These are phyloP conservation scores for Linderniella brevidens DNA, from an alignment of 257 asterid genomes.

Conservation along the genomic window DNA sequence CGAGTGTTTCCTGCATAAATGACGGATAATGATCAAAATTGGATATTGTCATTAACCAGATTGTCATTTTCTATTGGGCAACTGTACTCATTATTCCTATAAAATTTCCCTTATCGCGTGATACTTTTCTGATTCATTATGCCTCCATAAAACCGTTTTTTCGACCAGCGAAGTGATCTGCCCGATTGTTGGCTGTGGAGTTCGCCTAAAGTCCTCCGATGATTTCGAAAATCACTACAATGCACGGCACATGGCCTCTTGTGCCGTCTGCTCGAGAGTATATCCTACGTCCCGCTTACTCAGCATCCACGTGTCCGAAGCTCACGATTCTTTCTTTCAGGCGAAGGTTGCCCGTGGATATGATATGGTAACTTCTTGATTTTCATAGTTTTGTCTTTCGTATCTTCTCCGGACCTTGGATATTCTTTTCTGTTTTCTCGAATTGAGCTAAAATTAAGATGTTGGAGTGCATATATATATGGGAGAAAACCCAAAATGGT, in stretches of 20 bases:
- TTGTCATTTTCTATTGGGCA: no score
- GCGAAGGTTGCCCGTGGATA: constrained; percentile 88
- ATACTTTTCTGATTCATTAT: not conserved
- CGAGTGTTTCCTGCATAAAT: not conserved
- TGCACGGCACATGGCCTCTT: constrained; percentile 83
- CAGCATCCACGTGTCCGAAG: constrained; percentile 86
- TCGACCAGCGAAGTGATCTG: constrained; percentile 42
- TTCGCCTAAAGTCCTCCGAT: constrained; percentile 43
- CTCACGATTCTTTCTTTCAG: constrained; percentile 87
- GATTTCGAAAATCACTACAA: constrained; percentile 79
- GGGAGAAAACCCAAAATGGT: no score
- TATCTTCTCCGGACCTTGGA: no score
- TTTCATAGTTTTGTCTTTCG: no score
- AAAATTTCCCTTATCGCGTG: not conserved
- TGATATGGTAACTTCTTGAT: constrained; percentile 43
- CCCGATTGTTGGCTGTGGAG: constrained; percentile 84
- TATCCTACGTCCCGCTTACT: constrained; percentile 85
- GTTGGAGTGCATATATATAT: no score
- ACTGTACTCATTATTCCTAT: no score
- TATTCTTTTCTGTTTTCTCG: no score
- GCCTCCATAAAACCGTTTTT: constrained; percentile 8
- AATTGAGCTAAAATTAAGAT: no score
- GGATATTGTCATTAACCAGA: not conserved
- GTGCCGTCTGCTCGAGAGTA: constrained; percentile 84
- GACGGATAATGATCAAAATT: constrained; percentile 2